These are phyloP conservation scores for Myriosclerotinia curreyana DNA, from an alignment of 2,329 filamentous ascomycete species.

Conservation along the genomic window DNA sequence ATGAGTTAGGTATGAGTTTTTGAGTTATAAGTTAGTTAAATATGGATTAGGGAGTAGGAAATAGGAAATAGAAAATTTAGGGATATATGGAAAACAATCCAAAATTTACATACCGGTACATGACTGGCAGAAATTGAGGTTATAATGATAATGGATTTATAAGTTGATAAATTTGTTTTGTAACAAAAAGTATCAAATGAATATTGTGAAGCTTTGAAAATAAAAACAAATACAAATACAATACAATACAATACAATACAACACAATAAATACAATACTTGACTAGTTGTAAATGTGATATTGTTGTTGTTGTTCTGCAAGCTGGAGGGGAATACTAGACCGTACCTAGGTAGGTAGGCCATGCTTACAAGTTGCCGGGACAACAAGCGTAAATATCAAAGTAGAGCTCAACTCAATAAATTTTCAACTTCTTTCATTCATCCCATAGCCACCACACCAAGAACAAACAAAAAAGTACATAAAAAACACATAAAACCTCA, in stretches of 20 bases:
- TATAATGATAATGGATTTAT: not conserved
- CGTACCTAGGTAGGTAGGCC: too few species aligned
- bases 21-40: too few species aligned
- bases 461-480: conserved; percentile 9
- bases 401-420: conserved; percentile 20
- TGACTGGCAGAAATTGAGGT: not conserved
- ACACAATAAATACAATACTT: too few species aligned
- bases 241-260: too few species aligned
- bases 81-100: not conserved
- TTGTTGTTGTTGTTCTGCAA: not conserved
- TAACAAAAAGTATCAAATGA: not conserved
- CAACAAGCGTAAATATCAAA: conserved; percentile 15
- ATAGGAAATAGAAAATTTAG: too few species aligned
- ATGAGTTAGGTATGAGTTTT: too few species aligned
- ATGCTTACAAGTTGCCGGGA: conserved; percentile 4
- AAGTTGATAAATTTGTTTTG: not conserved
- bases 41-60: not conserved
- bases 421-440: conserved; percentile 9
- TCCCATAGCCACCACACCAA: not conserved
- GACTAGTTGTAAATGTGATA: not conserved
- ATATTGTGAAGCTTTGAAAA: not conserved
- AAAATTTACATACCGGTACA: not conserved
- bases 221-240: conserved; percentile 8
- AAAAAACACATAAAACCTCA: conserved; percentile 15
- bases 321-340: conserved; percentile 8